Percentiles rank a stretch among this genome's conserved stretches.
Evolutionary conservation across 441 rosid species (phyloP).

Genomic region (Manihot esculenta): DNA sequence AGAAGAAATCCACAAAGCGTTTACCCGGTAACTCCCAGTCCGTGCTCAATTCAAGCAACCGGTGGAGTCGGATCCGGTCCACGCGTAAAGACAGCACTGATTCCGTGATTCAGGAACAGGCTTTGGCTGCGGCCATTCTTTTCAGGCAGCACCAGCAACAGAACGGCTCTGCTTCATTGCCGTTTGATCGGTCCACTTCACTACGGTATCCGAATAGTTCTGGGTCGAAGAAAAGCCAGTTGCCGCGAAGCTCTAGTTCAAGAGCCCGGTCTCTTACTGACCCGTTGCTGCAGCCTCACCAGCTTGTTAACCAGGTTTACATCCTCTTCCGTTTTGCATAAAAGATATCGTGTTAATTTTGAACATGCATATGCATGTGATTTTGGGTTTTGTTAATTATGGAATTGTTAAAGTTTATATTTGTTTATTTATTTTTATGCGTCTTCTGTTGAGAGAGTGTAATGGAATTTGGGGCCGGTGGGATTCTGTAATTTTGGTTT

Average conservation of each 20-base stretch:
- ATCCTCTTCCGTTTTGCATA: neutral
- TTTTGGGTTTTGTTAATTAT: neutral
- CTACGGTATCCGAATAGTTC: conserved; percentile 55
- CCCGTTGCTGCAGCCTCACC: conserved; percentile 85
- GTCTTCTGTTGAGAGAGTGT: neutral
- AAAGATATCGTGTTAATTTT: neutral
- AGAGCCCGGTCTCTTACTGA: conserved; percentile 80
- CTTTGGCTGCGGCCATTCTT: conserved; percentile 72
- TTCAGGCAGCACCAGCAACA: conserved; percentile 60
- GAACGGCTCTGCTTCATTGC: conserved; percentile 36
- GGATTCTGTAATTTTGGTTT: neutral
- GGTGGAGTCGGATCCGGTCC: conserved; percentile 68
- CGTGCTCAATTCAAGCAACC: conserved; percentile 43
- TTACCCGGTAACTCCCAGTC: conserved; percentile 36
- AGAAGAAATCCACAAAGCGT: conserved; percentile 44
- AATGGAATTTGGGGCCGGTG: neutral
- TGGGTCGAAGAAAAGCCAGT: conserved; percentile 57
- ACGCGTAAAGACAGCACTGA: conserved; percentile 59
- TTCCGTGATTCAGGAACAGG: conserved; percentile 63
- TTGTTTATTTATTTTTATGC: neutral
- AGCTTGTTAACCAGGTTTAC: conserved; percentile 76
- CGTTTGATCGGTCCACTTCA: conserved; percentile 75
- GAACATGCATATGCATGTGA: neutral
- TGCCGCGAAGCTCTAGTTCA: conserved; percentile 88
- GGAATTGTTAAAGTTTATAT: neutral